phyloP scores from a whole-genome alignment of 2,329 filamentous ascomycete species.

The Pyrenochaeta sp. region DNA sequence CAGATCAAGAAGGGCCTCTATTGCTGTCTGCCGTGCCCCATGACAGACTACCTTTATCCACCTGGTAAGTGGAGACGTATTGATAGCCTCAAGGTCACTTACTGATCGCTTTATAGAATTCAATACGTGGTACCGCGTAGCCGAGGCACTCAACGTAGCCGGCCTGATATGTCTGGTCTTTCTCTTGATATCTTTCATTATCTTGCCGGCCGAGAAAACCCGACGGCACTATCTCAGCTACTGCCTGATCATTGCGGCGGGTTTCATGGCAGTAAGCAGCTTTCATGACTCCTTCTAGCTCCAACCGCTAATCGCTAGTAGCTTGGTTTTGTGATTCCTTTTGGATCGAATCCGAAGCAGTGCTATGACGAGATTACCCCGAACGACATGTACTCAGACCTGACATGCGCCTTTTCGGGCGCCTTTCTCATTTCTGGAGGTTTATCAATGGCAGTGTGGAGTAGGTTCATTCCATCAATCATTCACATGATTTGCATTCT shows the following conservation, averaged over 20 bases:
- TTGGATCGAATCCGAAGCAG: conserved; percentile 78
- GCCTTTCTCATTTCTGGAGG: conserved; percentile 86
- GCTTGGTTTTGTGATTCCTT: conserved; percentile 89
- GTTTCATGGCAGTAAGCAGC: conserved; percentile 78
- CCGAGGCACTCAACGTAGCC: conserved; percentile 84
- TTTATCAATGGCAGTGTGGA: conserved; percentile 85
- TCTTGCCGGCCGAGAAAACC: conserved; percentile 87
- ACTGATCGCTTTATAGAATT: conserved; percentile 54
- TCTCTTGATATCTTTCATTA: conserved; percentile 79
- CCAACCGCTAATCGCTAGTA: conserved; percentile 49
- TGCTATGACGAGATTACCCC: conserved; percentile 93
- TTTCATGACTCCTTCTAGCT: not conserved
- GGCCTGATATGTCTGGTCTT: conserved; percentile 77
- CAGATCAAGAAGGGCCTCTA: conserved; percentile 58
- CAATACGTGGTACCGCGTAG: conserved; percentile 66
- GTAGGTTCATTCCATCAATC: conserved; percentile 48
- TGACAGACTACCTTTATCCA: conserved; percentile 77
- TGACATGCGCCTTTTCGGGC: conserved; percentile 87
- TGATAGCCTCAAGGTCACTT: conserved; percentile 3
- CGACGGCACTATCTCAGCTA: conserved; percentile 93
- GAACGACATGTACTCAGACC: conserved; percentile 84
- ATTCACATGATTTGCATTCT: not conserved
- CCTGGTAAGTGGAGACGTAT: conserved; percentile 55
- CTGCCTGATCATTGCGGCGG: conserved; percentile 77
- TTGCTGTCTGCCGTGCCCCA: conserved; percentile 92